Percentiles rank a stretch among this genome's conserved stretches.
These are phyloP conservation scores for Trichoderma atroviride DNA, from an alignment of 2,329 filamentous ascomycete genomes.

Conservation along the genomic window DNA sequence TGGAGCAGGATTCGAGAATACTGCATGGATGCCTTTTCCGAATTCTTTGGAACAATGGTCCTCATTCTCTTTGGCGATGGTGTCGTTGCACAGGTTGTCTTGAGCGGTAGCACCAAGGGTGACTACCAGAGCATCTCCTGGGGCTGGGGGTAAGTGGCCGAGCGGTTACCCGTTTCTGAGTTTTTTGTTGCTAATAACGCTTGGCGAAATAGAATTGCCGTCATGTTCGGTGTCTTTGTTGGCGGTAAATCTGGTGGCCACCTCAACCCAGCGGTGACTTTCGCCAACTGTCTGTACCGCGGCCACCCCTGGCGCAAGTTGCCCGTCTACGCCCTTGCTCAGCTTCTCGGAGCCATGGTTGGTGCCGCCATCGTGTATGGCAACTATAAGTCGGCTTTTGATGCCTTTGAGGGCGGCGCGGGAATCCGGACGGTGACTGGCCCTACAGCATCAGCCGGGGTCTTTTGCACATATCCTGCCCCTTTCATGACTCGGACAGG, in stretches of 20 bases:
- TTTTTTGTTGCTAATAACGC: neutral
- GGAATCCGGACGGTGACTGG: constrained; percentile 63
- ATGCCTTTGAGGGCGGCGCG: constrained; percentile 62
- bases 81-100: constrained; percentile 69
- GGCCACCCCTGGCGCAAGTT: constrained; percentile 70
- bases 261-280: constrained; percentile 71
- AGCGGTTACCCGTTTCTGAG: neutral
- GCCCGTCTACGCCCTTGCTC: constrained; percentile 67
- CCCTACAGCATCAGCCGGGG: constrained; percentile 64
- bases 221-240: constrained; percentile 72
- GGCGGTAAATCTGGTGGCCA: constrained; percentile 67
- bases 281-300: constrained; percentile 69
- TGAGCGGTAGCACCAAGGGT: constrained; percentile 55
- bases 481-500: constrained; percentile 65
- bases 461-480: constrained; percentile 75
- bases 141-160: constrained; percentile 50
- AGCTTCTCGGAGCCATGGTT: constrained; percentile 67
- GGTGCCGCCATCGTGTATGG: constrained; percentile 63
- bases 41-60: constrained; percentile 70
- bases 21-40: constrained; percentile 62
- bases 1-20: constrained; percentile 58
- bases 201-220: constrained; percentile 54
- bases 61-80: constrained; percentile 71
- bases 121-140: constrained; percentile 54
- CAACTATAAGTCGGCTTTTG: constrained; percentile 67